Evolutionary conservation across 345 rosid genomes (phyloP).

Genomic region (Viola odorata): DNA sequence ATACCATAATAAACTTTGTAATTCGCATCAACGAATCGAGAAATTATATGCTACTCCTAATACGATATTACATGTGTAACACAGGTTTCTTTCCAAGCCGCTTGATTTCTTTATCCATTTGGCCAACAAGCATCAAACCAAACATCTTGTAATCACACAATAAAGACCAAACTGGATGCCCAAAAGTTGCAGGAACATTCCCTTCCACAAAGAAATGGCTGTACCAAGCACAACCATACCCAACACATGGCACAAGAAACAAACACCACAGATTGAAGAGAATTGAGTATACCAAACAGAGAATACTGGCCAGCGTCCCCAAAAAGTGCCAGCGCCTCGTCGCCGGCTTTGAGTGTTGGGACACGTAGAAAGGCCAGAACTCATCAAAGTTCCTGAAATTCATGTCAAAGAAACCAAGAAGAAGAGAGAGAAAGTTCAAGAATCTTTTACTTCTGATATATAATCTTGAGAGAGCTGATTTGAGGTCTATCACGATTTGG

Average conservation of each 20-base stretch:
- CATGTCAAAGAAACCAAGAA: constrained; percentile 36
- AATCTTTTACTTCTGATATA: not conserved
- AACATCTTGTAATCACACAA: constrained; percentile 88
- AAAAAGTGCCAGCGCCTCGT: constrained; percentile 89
- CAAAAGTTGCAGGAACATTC: constrained; percentile 73
- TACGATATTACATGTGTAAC: constrained; percentile 26
- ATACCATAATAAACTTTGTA: too few species aligned
- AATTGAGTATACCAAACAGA: constrained; percentile 43
- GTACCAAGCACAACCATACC: constrained; percentile 89
- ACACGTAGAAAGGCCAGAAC: constrained; percentile 86
- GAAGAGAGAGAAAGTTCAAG: not conserved
- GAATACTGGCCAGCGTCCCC: constrained; percentile 52
- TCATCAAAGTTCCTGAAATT: constrained; percentile 92
- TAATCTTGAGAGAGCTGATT: constrained; percentile 7
- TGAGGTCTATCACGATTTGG: too few species aligned
- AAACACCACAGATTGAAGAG: constrained; percentile 56
- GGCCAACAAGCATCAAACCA: constrained; percentile 84
- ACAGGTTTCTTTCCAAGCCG: constrained; percentile 91
- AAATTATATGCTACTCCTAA: too few species aligned
- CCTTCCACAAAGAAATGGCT: constrained; percentile 95
- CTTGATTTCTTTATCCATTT: constrained; percentile 92
- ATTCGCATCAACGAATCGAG: not conserved
- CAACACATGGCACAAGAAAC: constrained; percentile 55
- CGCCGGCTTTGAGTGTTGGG: constrained; percentile 78
- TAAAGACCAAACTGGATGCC: constrained; percentile 87